Percentiles rank a stretch among this genome's conserved stretches.
Conservation (phyloP, 257 asterid genomes). For the Solanum megistacrolobum region DNA sequence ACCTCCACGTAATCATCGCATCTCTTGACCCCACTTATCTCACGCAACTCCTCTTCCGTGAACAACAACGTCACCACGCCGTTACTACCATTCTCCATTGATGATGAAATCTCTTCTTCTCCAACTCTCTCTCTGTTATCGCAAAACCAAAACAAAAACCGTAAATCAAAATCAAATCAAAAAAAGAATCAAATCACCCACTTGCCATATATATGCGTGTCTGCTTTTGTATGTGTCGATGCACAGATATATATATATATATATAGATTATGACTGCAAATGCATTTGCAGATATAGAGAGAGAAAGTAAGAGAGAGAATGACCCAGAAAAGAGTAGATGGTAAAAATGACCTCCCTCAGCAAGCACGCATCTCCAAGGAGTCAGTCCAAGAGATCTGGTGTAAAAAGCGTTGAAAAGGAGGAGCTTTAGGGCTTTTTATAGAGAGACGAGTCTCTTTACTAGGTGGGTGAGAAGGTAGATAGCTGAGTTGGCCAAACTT, state of each 20-base stretch:
- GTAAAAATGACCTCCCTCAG: slow-evolving; percentile 7
- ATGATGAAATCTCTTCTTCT: slow-evolving; percentile 1
- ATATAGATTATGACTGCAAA: neutral
- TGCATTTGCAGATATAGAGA: neutral
- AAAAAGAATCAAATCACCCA: slow-evolving; percentile 14
- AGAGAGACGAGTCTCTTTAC: neutral
- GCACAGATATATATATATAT: neutral
- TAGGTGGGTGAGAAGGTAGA: neutral
- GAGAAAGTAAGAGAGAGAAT: neutral
- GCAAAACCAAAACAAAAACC: neutral
- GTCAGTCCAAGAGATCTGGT: slow-evolving; percentile 30
- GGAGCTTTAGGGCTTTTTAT: slow-evolving; percentile 7
- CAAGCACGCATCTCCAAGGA: slow-evolving; percentile 29
- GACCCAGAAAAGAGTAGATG: slow-evolving; percentile 1
- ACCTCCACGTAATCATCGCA: slow-evolving; percentile 44
- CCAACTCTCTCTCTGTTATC: neutral
- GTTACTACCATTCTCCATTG: slow-evolving; percentile 8
- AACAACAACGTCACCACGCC: slow-evolving; percentile 12
- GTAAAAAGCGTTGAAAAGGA: slow-evolving; percentile 27
- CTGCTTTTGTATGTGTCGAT: neutral
- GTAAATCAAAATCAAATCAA: slow-evolving; percentile 12
- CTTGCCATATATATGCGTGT: slow-evolving; percentile 9
- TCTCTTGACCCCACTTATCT: slow-evolving; percentile 26
- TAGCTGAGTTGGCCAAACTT: neutral
- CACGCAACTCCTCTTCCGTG: slow-evolving; percentile 32